Evolutionary conservation across 2,329 filamentous ascomycete genomes (phyloP), one percentile per base, ranked within the genome.

Genomic region (Lachnellula suecica): DNA sequence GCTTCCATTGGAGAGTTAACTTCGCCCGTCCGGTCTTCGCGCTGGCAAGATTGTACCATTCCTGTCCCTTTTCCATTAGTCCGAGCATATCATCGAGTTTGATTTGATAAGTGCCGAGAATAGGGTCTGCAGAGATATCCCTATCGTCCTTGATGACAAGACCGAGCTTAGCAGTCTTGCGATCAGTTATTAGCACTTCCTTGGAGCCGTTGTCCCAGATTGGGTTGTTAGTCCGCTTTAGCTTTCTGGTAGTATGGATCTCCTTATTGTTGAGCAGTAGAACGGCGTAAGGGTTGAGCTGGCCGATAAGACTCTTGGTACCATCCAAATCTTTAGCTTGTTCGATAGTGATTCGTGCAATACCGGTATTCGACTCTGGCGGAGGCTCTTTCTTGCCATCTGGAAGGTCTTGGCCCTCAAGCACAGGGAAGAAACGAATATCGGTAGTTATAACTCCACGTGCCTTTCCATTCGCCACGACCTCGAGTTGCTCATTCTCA

Each of bases 141-240:
- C 93, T 87, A 61, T 97, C 93, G 66, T 99, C 94, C 74, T 97
- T 99, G 79, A 99, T 85, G 15, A 93, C 89, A 50, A 99, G 76
- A 51, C 93, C 95, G 47, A 99, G 79, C 68, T 91, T 94, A 51
- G 94, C 92, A 67, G 84, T 86, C 74, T 91, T 96, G 57, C 89
- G 87, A 68, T 99, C 92, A 1, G 92, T 97, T 67, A 99, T 93
- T 56, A 99, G 83, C 62, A 99, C 84, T 67, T 99, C 94, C 73
- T 96, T 96, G 61, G 85, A 88, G 6, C 89, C 89, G 67, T 97
- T 88, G 49, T 93, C 87, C 87, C 92, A 99, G 64, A 99, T 92
- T 7, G 94, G 94, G 64, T 96, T 94, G 74, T 99, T 99, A 54
- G 91, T 97, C 56, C 93, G 87, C 80, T 97, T 99, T 64, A 97